Evolutionary conservation across 2,329 filamentous ascomycete genomes (phyloP).

Genomic region (Nothomitra cinnamomea): DNA sequence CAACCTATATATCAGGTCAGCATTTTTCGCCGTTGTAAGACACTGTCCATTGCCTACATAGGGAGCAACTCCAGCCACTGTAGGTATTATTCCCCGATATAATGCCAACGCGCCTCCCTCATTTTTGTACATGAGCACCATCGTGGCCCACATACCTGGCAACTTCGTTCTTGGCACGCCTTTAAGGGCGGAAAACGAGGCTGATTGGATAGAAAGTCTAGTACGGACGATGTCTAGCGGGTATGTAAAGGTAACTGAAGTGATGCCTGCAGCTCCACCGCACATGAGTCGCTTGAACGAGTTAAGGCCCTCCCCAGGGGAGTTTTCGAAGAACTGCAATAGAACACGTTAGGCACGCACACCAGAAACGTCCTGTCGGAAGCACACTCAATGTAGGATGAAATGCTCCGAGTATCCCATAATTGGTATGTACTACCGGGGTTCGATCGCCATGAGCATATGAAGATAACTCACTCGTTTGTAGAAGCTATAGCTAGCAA

Average conservation of each 20-base stretch:
- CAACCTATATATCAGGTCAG: constrained; percentile 39
- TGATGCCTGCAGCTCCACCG: constrained; percentile 82
- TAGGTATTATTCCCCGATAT: constrained; percentile 90
- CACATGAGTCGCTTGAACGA: constrained; percentile 68
- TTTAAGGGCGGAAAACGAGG: constrained; percentile 72
- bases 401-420: no score
- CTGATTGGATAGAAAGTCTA: constrained; percentile 85
- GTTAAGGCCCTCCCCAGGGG: constrained; percentile 55
- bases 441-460: no score
- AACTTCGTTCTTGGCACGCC: constrained; percentile 43
- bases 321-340: constrained; percentile 52
- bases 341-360: constrained; percentile 6
- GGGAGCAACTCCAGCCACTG: constrained; percentile 84
- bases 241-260: constrained; percentile 88
- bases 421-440: no score
- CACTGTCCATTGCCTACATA: constrained; percentile 41
- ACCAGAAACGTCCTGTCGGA: constrained; percentile 7
- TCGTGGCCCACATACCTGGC: constrained; percentile 82
- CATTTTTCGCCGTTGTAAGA: constrained; percentile 13
- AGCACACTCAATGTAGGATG: not conserved
- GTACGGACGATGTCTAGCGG: constrained; percentile 96
- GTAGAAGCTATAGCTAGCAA: constrained; percentile 96
- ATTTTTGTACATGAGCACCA: constrained; percentile 70
- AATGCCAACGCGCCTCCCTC: constrained; percentile 74
- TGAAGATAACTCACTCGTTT: constrained; percentile 49